Conservation (phyloP, 1,284 basidiomycete species). For the Mycosarcoma mackinlayi region DNA sequence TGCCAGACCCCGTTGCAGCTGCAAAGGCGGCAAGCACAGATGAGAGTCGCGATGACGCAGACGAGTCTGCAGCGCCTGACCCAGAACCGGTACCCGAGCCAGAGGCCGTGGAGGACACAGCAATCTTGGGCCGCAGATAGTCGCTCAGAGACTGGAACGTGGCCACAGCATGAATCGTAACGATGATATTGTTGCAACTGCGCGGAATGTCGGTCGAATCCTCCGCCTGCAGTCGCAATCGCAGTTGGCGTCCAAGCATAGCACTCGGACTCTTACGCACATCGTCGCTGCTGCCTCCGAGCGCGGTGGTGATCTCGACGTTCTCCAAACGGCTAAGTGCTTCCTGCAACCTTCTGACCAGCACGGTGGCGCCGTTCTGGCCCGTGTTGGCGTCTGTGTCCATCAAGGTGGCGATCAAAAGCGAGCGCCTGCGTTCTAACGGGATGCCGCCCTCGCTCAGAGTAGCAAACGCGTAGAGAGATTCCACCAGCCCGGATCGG, state of each 20-base stretch:
- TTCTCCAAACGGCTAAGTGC: slow-evolving; percentile 63
- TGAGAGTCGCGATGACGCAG: slow-evolving; percentile 75
- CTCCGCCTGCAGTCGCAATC: slow-evolving; percentile 62
- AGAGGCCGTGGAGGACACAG: slow-evolving; percentile 52
- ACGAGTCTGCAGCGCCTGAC: slow-evolving; percentile 16
- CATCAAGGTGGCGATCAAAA: slow-evolving; percentile 55
- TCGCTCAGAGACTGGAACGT: slow-evolving; percentile 63
- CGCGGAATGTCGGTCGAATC: slow-evolving; percentile 57
- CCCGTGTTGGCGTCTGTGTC: slow-evolving; percentile 17
- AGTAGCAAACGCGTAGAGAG: slow-evolving; percentile 83
- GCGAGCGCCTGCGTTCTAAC: slow-evolving; percentile 30
- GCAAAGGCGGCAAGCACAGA: slow-evolving; percentile 91
- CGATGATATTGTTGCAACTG: slow-evolving; percentile 59
- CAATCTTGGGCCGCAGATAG: slow-evolving; percentile 64
- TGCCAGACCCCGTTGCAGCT: slow-evolving; percentile 71
- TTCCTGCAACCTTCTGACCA: slow-evolving; percentile 62
- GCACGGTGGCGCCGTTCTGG: slow-evolving; percentile 35
- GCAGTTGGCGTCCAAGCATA: slow-evolving; percentile 59
- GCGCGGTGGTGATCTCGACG: slow-evolving; percentile 57
- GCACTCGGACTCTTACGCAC: slow-evolving; percentile 51
- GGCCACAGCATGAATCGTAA: slow-evolving; percentile 66
- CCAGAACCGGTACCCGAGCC: slow-evolving; percentile 75
- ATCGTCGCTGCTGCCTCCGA: slow-evolving; percentile 50
- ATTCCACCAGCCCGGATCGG: slow-evolving; percentile 91
- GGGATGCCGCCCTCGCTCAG: slow-evolving; percentile 67